Base-by-base conservation (phyloP, 129 eudicot species). In the Calendula officinalis region DNA sequence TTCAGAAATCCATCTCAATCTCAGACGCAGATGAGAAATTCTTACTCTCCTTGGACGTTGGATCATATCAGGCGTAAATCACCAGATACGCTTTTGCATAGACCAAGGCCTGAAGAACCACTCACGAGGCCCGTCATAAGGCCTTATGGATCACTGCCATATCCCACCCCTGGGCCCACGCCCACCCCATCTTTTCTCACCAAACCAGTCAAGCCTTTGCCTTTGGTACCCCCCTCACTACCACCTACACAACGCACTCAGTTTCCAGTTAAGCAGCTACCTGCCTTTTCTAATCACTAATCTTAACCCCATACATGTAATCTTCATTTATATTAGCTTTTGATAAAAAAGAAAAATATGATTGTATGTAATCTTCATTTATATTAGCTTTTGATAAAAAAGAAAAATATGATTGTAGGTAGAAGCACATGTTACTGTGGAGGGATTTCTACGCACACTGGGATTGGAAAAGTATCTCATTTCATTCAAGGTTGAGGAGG, bases 401-500 rank as follows among this genome's bases (percentile, higher is more conserved):
- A 54, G 43, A 54, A 8, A 17, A 53, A 43, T 15, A 36, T 62
- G 39, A 53, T 68, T 74, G 53, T 77, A 90, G 97, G 86, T 72
- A 37, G 92, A 83, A 64, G 81, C 76, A 22, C 30, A 22, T 60
- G 75, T 27, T 8, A 83, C 95, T 9, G 85, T 90, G 38, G 92
- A 90, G 36, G 79, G 85, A 54, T 82, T 90, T 56, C 68, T 90
- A 79, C 86, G 72, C 16, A 68, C 89, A 12, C 60, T 90, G 69
- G 82, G 82, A 38, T 79, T 90, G 73, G 95, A 77, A 27, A 90
- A 84, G 64, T 90, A 70, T 69, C 58, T 75, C 32, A 80, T 90
- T 55, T 65, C 78, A 4, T 84, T 90, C 78, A 84, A 86, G 80
- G 95, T 84, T 59, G 95, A 90, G 76, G 97, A 90, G 73, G 97